Base-by-base conservation (phyloP, 139 green algal genomes). In the Astrephomene gubernaculifera region DNA sequence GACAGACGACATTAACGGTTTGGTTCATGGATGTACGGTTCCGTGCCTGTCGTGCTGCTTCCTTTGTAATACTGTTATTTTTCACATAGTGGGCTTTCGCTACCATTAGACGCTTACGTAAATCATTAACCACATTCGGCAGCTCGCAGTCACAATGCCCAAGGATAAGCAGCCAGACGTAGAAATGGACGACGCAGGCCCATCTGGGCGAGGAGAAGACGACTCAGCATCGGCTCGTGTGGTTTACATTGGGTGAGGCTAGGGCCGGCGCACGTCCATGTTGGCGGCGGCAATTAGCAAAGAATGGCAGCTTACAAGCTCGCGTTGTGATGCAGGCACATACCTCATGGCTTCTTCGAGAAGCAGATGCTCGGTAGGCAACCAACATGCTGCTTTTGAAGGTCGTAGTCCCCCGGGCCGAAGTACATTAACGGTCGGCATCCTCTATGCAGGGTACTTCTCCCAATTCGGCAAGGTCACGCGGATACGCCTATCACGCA, bases 291-390 rank as follows among this genome's bases (percentile, higher is more conserved):
- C 49, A 17, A 17, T 25, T 57, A 12, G 49, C 49, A 25, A 57
- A 57, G 49, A 57, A 57, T 17, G 14, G 49, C 49, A 57, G 17
- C 49, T 57, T n/a, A n/a, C n/a, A n/a, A n/a, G n/a, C n/a, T n/a
- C n/a, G 49, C 49, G 49, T 57, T 57, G 17, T 29, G 1, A 5
- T 83, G 71, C 88, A 98, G 96, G 76, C 95, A 98, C 57, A 17
- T 98, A 21, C 96, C 96, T 0, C 96, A 98, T 73, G 96, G 96
- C 1, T 98, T 99, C 52, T 99, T 95, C 60, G 96, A 99, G 88
- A 91, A 95, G 35, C 76, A 98, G 71, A 82, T 99, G 79, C 94
- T 96, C 84, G 95, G 96, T 96, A 60, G n/a, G n/a, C n/a, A n/a
- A n/a, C n/a, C n/a, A n/a, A n/a, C n/a, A n/a, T n/a, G n/a, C n/a